A percentile compares a stretch with the other conserved stretches of the same genome.
phyloP scores from a whole-genome alignment of 805 yeast species.

The Alloascoidea africana region DNA sequence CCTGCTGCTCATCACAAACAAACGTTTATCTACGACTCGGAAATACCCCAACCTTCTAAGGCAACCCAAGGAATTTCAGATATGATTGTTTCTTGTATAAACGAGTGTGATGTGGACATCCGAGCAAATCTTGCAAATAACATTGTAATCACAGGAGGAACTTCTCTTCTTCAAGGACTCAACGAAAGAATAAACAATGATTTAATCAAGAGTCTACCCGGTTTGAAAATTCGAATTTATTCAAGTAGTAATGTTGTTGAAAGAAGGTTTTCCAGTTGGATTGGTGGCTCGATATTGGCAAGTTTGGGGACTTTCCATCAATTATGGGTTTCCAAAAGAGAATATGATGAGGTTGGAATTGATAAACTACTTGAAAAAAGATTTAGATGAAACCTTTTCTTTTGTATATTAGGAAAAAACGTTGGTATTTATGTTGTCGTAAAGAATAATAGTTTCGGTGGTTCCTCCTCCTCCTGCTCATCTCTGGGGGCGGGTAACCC shows the following conservation, averaged over 20 bases:
- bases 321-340: slow-evolving; percentile 80
- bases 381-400: slow-evolving; percentile 59
- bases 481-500: too few relatives aligned
- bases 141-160: slow-evolving; percentile 75
- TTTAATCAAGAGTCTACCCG: slow-evolving; percentile 57
- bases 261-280: slow-evolving; percentile 73
- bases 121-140: slow-evolving; percentile 81
- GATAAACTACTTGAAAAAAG: slow-evolving; percentile 69
- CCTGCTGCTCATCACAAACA: too few relatives aligned
- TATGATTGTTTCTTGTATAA: slow-evolving; percentile 35
- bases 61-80: slow-evolving; percentile 32
- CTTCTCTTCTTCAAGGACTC: slow-evolving; percentile 67
- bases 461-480: too few relatives aligned
- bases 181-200: slow-evolving; percentile 66
- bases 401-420: too few relatives aligned
- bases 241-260: slow-evolving; percentile 69
- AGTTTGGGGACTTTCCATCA: slow-evolving; percentile 92
- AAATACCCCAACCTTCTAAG: slow-evolving; percentile 5
- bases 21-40: neutral
- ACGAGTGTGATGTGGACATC: slow-evolving; percentile 53
- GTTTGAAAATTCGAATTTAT: slow-evolving; percentile 70
- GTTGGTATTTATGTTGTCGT: too few relatives aligned
- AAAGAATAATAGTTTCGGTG: too few relatives aligned
- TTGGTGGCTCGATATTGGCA: slow-evolving; percentile 82
- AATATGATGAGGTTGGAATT: slow-evolving; percentile 78